phyloP scores from a whole-genome alignment of 2,329 filamentous ascomycete genomes.

The Cladosporium sp. region DNA sequence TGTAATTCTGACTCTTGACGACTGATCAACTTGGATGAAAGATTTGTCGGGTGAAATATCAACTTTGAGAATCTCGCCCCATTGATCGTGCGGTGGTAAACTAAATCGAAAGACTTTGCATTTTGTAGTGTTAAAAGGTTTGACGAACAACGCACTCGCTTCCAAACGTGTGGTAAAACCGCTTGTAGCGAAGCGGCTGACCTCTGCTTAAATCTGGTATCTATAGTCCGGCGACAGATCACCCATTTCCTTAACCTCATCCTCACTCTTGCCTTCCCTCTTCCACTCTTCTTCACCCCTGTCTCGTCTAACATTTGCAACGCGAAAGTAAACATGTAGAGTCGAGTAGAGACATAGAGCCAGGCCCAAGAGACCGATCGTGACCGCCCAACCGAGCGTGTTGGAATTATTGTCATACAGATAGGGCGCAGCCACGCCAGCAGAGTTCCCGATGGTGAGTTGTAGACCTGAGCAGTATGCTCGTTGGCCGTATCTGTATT shows the following conservation, averaged over 20 bases:
- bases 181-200: too few relatives aligned
- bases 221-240: constrained; percentile 28
- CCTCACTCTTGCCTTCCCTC: constrained; percentile 37
- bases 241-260: constrained; percentile 41
- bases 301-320: constrained; percentile 34
- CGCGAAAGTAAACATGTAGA: constrained; percentile 36
- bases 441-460: constrained; percentile 64
- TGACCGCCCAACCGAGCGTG: not conserved
- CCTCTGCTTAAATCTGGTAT: not conserved
- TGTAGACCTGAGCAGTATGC: constrained; percentile 69
- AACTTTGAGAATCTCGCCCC: too few relatives aligned
- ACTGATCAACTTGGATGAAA: too few relatives aligned
- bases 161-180: too few relatives aligned
- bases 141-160: too few relatives aligned
- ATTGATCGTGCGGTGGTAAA: too few relatives aligned
- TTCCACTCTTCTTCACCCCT: constrained; percentile 38
- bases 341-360: not conserved
- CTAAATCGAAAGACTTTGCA: too few relatives aligned
- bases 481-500: constrained; percentile 67
- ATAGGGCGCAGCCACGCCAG: constrained; percentile 59
- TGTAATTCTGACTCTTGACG: too few relatives aligned
- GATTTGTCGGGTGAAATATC: too few relatives aligned
- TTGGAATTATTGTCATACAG: constrained; percentile 9
- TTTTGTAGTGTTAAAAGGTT: too few relatives aligned
- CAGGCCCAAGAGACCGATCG: not conserved